Base-by-base conservation (phyloP, 257 asterid genomes). In the Solanum lycopersicoides region DNA sequence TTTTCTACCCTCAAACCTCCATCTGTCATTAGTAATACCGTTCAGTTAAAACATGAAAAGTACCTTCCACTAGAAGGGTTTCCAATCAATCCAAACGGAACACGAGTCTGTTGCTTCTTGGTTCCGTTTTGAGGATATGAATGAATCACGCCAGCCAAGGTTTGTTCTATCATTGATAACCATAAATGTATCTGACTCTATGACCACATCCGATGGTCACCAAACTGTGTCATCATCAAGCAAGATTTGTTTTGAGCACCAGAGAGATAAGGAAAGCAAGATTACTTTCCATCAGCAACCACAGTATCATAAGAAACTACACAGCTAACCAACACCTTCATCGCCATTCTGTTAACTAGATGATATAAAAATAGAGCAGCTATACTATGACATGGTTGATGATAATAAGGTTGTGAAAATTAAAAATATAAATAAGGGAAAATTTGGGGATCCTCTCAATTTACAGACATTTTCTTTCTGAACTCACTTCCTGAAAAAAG, bases 381-480 rank as follows among this genome's bases (percentile, higher is more conserved):
- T 80, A 82, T 34, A 82, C 85, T 50, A 82, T 14, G 42, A 50
- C 85, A 30, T 50, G 69, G 85, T 82, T 32, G 69, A 45, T 79
- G 39, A 82, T 50, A 50, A 50, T 21, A 82, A 82, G 85, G 69
- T 82, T 50, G 42, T 50, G 85, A 82, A 82, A 82, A 50, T 82
- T 53, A 18, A 82, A 82, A 50, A 82, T 82, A 82, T 82, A 82
- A 82, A 82, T 82, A 82, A 82, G 45, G 85, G 69, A 82, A 82
- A 82, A 82, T 14, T 84, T 84, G 87, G 77, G 39, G 85, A 89
- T 86, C 86, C 89, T 94, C 94, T 90, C 90, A 90, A 91, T 94
- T 91, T 92, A 94, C 95, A 93, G 79, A 89, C 85, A 73, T 45
- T 56, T 56, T 82, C 73, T 66, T 87, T 87, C 83, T 87, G 80